A percentile compares a stretch with the other conserved stretches of the same genome.
These are phyloP conservation scores for Pigoraptor vietnamica DNA, from an alignment of 78 protist species.

Conservation along the genomic window DNA sequence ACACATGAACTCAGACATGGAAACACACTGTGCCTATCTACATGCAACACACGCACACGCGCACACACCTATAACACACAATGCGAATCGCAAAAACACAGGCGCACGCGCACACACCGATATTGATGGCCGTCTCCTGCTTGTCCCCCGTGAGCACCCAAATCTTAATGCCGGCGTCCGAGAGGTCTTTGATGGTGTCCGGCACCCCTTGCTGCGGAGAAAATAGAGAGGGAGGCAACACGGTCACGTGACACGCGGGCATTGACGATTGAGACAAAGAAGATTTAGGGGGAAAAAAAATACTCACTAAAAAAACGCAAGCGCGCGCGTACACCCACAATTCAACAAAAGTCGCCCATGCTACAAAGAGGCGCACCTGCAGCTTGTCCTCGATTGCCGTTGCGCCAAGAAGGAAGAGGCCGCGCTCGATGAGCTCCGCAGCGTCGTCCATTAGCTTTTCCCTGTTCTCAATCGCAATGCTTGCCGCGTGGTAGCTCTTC, in stretches of 20 bases:
- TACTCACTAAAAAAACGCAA: not conserved
- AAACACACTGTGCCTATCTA: not conserved
- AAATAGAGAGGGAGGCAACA: not conserved
- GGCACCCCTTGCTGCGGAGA: conserved; percentile 59
- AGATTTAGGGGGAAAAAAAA: not conserved
- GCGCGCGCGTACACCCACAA: not conserved
- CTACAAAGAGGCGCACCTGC: no score
- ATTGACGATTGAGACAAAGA: not conserved
- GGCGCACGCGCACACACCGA: not conserved
- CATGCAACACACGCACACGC: not conserved
- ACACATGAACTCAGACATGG: not conserved
- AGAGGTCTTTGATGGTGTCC: conserved; percentile 42
- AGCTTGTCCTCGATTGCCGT: conserved; percentile 87
- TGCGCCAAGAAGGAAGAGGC: conserved; percentile 66
- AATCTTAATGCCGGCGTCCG: conserved; percentile 72
- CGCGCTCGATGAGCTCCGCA: conserved; percentile 48
- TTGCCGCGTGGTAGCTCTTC: conserved; percentile 3
- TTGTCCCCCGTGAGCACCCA: conserved; percentile 99
- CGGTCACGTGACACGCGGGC: not conserved
- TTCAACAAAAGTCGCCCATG: no score
- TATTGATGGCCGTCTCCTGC: conserved; percentile 78
- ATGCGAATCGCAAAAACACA: no score
- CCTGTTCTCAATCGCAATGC: not conserved
- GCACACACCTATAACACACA: not conserved
- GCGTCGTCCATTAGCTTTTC: not conserved